phyloP scores from a whole-genome alignment of 192 early-diverging fungal genomes.

The Martensiomyces pterosporus region DNA sequence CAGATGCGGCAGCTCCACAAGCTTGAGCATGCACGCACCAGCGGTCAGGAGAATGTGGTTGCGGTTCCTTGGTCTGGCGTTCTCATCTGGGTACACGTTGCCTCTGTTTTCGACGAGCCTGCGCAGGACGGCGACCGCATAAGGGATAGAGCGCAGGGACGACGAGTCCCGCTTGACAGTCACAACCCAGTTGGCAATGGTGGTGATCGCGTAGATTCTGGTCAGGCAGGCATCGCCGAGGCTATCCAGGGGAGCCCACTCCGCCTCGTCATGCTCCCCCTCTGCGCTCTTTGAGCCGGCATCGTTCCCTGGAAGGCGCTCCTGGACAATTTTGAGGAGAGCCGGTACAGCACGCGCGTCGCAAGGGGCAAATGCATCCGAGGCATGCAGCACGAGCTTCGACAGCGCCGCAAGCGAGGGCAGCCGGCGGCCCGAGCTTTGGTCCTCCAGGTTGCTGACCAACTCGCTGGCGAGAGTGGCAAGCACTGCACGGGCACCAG shows the following conservation, averaged over 20 bases:
- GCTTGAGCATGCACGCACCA: constrained; percentile 58
- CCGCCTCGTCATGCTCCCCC: constrained; percentile 17
- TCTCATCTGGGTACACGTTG: constrained; percentile 57
- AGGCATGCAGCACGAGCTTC: constrained; percentile 59
- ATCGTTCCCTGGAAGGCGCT: constrained; percentile 19
- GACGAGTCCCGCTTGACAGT: constrained; percentile 32
- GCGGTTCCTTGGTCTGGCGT: too few relatives aligned
- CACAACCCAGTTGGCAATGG: constrained; percentile 64
- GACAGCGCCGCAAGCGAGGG: constrained; percentile 55
- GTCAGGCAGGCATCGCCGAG: constrained; percentile 46
- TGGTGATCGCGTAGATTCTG: constrained; percentile 45
- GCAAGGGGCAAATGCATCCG: constrained; percentile 53
- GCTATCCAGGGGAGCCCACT: constrained; percentile 64
- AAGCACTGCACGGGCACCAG: constrained; percentile 46
- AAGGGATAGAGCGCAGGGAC: too few relatives aligned
- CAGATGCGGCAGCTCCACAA: constrained; percentile 53
- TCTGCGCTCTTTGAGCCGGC: not conserved
- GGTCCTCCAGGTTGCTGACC: constrained; percentile 28
- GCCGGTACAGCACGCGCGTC: constrained; percentile 52
- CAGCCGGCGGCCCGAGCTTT: constrained; percentile 19
- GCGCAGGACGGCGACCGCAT: constrained; percentile 60
- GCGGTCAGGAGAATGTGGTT: constrained; percentile 69
- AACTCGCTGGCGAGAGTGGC: constrained; percentile 49
- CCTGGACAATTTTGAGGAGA: constrained; percentile 62
- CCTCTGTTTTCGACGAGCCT: constrained; percentile 62